A percentile compares a stretch with the other conserved stretches of the same genome.
Evolutionary conservation across 257 asterid species (phyloP).

Genomic region (Paulownia fortunei): DNA sequence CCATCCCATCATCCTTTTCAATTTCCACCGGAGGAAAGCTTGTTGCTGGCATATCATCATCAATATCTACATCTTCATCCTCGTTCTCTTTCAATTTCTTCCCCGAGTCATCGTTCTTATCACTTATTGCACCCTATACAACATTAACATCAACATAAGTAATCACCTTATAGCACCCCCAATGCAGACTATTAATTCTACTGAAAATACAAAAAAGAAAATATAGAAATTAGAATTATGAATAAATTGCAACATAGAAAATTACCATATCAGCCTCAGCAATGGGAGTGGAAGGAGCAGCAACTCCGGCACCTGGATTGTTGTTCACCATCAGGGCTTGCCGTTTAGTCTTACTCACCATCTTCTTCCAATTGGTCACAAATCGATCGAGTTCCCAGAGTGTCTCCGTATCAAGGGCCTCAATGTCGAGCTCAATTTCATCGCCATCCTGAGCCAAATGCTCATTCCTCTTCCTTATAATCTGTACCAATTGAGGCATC

Average conservation of each 20-base stretch:
- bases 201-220: neutral
- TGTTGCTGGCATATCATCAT: conserved; percentile 87
- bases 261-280: conserved; percentile 68
- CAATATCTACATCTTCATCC: conserved; percentile 95
- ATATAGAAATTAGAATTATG: neutral
- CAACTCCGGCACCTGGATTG: conserved; percentile 41
- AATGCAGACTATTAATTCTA: neutral
- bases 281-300: conserved; percentile 48
- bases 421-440: conserved; percentile 97
- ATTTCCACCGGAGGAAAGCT: conserved; percentile 90
- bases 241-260: neutral
- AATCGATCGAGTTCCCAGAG: conserved; percentile 98
- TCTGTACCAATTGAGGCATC: conserved; percentile 90
- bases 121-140: conserved; percentile 61
- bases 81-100: conserved; percentile 75
- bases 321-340: conserved; percentile 69
- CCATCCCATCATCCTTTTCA: conserved; percentile 82
- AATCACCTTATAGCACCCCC: neutral
- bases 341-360: conserved; percentile 91
- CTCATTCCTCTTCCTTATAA: conserved; percentile 82
- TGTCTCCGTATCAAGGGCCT: conserved; percentile 90
- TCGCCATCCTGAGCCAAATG: conserved; percentile 96
- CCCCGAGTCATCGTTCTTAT: conserved; percentile 56
- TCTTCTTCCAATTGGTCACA: conserved; percentile 95
- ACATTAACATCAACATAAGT: neutral